These are phyloP conservation scores for Claviceps monticola DNA, from an alignment of 2,329 filamentous ascomycete species.

Conservation along the genomic window DNA sequence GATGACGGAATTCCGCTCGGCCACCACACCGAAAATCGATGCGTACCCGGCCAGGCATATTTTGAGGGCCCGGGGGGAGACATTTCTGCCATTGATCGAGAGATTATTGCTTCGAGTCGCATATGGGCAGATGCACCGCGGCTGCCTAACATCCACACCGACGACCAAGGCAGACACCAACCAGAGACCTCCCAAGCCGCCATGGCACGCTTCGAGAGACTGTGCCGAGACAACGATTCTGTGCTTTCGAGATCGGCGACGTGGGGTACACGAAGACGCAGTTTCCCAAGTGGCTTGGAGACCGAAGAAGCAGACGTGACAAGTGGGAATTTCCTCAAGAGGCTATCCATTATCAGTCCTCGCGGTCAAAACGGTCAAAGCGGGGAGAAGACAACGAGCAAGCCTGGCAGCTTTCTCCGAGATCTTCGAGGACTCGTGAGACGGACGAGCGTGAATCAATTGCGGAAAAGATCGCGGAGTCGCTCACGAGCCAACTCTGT, in stretches of 20 bases:
- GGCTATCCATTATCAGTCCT: conserved; percentile 41
- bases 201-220: conserved; percentile 36
- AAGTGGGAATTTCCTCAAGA: conserved; percentile 49
- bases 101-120: conserved; percentile 33
- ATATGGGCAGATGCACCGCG: conserved; percentile 37
- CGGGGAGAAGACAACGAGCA: conserved; percentile 24
- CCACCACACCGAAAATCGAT: conserved; percentile 34
- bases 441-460: conserved; percentile 29
- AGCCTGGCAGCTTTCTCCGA: conserved; percentile 34
- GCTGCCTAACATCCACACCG: conserved; percentile 28
- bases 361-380: conserved; percentile 9
- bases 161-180: conserved; percentile 23
- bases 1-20: conserved; percentile 31
- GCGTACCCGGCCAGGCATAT: conserved; percentile 36
- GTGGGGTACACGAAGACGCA: conserved; percentile 54
- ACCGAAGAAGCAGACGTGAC: conserved; percentile 42
- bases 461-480: conserved; percentile 34
- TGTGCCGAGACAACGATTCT: conserved; percentile 42
- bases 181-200: conserved; percentile 38
- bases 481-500: conserved; percentile 5
- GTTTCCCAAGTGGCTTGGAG: conserved; percentile 42
- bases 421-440: conserved; percentile 36
- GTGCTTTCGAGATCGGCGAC: conserved; percentile 51
- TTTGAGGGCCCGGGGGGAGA: conserved; percentile 27
- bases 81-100: conserved; percentile 31